Base-by-base conservation (phyloP, 495 filamentous ascomycete species). In the Penicillium manginii region DNA sequence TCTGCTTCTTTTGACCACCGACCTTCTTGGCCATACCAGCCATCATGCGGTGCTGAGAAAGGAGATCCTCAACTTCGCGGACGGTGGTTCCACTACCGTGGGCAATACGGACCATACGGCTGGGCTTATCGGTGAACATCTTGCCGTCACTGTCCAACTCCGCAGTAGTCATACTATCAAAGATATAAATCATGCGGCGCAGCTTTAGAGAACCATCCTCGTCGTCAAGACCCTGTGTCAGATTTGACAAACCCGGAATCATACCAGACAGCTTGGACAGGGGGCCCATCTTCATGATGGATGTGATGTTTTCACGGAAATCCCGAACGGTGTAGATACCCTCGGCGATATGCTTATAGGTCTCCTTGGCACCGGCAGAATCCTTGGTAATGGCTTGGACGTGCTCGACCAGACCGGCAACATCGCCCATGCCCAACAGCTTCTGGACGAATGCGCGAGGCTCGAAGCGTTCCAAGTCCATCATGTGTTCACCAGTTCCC, bases 201-300 rank as follows among this genome's bases (percentile, higher is more conserved):
- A 99, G 83, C 75, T 98, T 97, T 69, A 88, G 72, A 22, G 86
- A 87, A 4, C 93, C 94, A 67, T 98, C 93, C 68, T 97, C 96
- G 71, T 99, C 94, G 72, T 98, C 93, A 81, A 98, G 92, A 40
- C 91, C 91, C 23, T 89, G 86, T 81, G 96, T 97, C 81, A 98
- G 88, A 64, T 91, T 89, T 49, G 87, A 88, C 59, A 98, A 85
- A 31, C 94, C 96, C 0, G 94, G 94, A 52, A 99, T 98, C 94
- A 99, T 99, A 65, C 93, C 92, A 1, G 96, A 96, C 83, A 99
- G 93, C 75, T 99, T 99, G 35, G 88, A 92, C 12, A 99, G 76
- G 1, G 94, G 94, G 0, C 94, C 94, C 94, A 99, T 98, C 76
- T 99, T 99, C 93, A 97, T 97, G 71, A 99, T 96, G 55, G 97